These are phyloP conservation scores for Alternaria sp. DNA, from an alignment of 2,329 filamentous ascomycete genomes.

Conservation along the genomic window DNA sequence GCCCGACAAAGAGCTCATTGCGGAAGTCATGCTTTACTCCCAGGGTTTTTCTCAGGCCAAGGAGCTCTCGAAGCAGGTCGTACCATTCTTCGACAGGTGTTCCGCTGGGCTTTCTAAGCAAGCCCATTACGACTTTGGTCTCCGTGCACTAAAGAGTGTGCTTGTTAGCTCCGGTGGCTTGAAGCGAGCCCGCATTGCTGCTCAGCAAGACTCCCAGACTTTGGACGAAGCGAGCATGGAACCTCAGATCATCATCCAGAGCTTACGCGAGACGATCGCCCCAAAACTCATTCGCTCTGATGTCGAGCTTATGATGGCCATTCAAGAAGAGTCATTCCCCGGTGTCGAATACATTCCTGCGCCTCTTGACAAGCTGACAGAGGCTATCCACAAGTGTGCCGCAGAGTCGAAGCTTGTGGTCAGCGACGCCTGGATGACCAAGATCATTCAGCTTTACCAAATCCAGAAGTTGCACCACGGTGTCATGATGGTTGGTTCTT, in stretches of 20 bases:
- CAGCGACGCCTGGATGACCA: conserved; percentile 96
- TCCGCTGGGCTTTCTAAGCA: conserved; percentile 85
- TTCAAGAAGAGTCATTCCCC: conserved; percentile 88
- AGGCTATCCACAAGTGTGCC: conserved; percentile 83
- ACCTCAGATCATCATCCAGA: conserved; percentile 98
- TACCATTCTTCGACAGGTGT: conserved; percentile 98
- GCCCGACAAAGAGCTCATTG: conserved; percentile 98
- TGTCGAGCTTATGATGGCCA: conserved; percentile 83
- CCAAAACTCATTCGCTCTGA: conserved; percentile 95
- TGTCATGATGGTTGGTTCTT: conserved; percentile 99
- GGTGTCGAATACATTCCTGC: conserved; percentile 93
- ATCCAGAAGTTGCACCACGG: conserved; percentile 98
- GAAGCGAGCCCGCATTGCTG: conserved; percentile 80
- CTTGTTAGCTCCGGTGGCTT: conserved; percentile 96
- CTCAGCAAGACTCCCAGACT: conserved; percentile 61
- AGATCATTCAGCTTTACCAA: conserved; percentile 95
- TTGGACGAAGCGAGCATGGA: conserved; percentile 79
- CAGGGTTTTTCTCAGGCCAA: conserved; percentile 99
- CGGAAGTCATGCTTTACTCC: conserved; percentile 99
- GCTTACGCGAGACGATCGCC: conserved; percentile 96
- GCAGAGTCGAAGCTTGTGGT: conserved; percentile 86
- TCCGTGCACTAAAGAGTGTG: conserved; percentile 97
- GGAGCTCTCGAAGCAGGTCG: conserved; percentile 89
- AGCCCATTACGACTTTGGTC: conserved; percentile 97
- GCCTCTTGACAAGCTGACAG: conserved; percentile 78